A percentile compares a stretch with the other conserved stretches of the same genome.
Evolutionary conservation across 495 filamentous ascomycete genomes (phyloP).

Genomic region (Trichoderma gamsii): DNA sequence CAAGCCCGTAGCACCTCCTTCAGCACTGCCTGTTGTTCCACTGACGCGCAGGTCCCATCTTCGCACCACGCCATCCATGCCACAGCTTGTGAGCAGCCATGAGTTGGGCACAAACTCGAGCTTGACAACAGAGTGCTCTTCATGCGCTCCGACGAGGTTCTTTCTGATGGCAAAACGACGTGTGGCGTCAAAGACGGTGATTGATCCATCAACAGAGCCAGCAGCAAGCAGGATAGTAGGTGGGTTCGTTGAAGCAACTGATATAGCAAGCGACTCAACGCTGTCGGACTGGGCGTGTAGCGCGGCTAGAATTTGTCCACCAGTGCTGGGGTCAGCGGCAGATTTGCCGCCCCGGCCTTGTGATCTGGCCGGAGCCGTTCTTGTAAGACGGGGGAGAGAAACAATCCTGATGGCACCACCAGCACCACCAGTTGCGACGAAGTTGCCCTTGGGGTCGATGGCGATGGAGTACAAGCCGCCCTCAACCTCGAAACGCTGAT

Average conservation of each 20-base stretch:
- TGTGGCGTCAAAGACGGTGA: conserved; percentile 80
- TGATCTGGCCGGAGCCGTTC: conserved; percentile 35
- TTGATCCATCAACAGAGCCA: conserved; percentile 83
- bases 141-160: conserved; percentile 74
- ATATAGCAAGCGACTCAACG: conserved; percentile 78
- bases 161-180: conserved; percentile 75
- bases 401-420: conserved; percentile 78
- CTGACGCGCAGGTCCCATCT: conserved; percentile 76
- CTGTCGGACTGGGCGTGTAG: conserved; percentile 63
- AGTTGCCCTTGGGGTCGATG: conserved; percentile 66
- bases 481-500: conserved; percentile 87
- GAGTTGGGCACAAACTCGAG: conserved; percentile 67
- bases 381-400: conserved; percentile 66
- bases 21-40: conserved; percentile 51
- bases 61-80: conserved; percentile 80
- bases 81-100: conserved; percentile 72
- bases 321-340: conserved; percentile 21
- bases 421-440: conserved; percentile 82
- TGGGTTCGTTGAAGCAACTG: conserved; percentile 47
- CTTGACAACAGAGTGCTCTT: conserved; percentile 79
- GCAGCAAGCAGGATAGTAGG: conserved; percentile 73
- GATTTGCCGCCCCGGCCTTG: conserved; percentile 25
- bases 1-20: conserved; percentile 52
- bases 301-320: conserved; percentile 56
- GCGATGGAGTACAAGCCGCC: conserved; percentile 85